Percentiles rank a stretch among this genome's conserved stretches.
Conservation (phyloP, 2,329 filamentous ascomycete genomes). For the Xylariaceae sp. region DNA sequence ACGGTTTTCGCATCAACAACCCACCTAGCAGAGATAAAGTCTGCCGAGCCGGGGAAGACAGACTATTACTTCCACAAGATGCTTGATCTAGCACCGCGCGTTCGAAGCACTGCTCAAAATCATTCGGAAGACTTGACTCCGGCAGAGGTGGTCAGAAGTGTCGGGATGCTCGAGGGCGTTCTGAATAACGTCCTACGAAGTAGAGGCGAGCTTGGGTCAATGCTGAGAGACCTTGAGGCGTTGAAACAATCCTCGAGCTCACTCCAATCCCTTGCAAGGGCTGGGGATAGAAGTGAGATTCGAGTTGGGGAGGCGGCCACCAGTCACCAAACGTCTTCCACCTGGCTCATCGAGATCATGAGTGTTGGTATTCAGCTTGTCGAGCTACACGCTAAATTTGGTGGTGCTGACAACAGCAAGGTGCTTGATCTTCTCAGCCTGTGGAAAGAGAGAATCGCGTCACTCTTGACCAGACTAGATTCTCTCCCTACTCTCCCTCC, state of each 20-base stretch:
- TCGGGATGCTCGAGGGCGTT: constrained; percentile 82
- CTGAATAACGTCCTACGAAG: constrained; percentile 61
- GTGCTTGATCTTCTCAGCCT: constrained; percentile 42
- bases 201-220: constrained; percentile 43
- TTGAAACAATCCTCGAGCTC: constrained; percentile 36
- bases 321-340: constrained; percentile 31
- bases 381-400: constrained; percentile 61
- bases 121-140: constrained; percentile 81
- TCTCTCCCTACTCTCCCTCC: constrained; percentile 45
- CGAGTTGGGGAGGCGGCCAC: constrained; percentile 13
- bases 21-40: constrained; percentile 33
- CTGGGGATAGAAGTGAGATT: constrained; percentile 21
- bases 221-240: constrained; percentile 34
- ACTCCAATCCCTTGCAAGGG: constrained; percentile 33
- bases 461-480: constrained; percentile 38
- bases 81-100: constrained; percentile 64
- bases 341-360: constrained; percentile 67
- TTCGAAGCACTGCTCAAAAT: constrained; percentile 61
- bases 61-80: constrained; percentile 76
- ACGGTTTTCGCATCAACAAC: constrained; percentile 58
- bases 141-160: constrained; percentile 71
- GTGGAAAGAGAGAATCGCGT: constrained; percentile 46
- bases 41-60: constrained; percentile 37
- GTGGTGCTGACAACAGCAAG: constrained; percentile 42
- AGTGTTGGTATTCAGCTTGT: constrained; percentile 57